Evolutionary conservation across 208 protist genomes (phyloP), one percentile per base, ranked within the genome.

Genomic region (Leishmania guyanensis): DNA sequence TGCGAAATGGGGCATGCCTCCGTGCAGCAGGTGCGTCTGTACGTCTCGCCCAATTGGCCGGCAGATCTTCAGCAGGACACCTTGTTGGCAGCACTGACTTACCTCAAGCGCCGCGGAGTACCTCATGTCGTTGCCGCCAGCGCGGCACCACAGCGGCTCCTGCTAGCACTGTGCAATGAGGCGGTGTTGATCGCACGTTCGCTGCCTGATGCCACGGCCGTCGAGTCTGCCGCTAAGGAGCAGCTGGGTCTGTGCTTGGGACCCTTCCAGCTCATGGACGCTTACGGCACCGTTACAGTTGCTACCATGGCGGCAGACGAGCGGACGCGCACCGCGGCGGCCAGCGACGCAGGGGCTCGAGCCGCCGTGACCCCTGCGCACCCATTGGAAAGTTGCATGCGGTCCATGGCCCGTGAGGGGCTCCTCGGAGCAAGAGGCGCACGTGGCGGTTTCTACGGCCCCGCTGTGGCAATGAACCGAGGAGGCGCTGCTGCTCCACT

Each of bases 11-110:
- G 68, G 36, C 77, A 89, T 73, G 64, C 83, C 17, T 87, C 79
- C 68, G 75, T 94, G 75, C 93, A 94, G 85, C 87, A 93, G 83
- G 89, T 96, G 80, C 88, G 89, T 22, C 74, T 92, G 46, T 94
- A 89, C 84, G 77, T 88, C 9, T 71, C 79, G 50, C 53, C 82
- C n/a, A 78, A 79, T 20, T 93, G 89, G 81, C 84, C 89, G n/a
- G 43, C 51, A 12, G 86, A 92, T 51, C 77, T 90, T 17, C 83
- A 86, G 80, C 79, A 89, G 39, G 88, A 90, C 78, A 88, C 85
- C 12, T 60, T 92, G 29, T 79, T 89, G 26, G 88, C 93, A 17
- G 90, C 91, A 0, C 71, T 92, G 33, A 78, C 89, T 10, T 94
- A 94, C 79, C 78, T 94, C 60, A 87, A 92, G 82, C 73, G 74